These are phyloP conservation scores for Kalmusia sp. DNA, from an alignment of 2,329 filamentous ascomycete genomes.

Conservation along the genomic window DNA sequence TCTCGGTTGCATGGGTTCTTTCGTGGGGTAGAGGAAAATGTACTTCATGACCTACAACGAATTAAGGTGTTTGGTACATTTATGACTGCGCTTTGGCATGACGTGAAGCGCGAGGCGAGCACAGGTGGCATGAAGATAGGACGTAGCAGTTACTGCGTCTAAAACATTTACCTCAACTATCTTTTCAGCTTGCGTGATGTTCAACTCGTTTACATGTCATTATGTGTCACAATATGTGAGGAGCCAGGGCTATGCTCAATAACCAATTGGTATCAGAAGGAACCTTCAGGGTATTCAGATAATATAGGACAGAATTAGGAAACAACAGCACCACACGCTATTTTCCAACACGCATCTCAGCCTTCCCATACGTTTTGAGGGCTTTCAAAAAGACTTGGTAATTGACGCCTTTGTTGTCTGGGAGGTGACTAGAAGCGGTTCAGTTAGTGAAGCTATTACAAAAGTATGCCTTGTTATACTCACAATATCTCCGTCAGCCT, in stretches of 20 bases:
- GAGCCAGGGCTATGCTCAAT: too few species aligned
- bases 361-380: constrained; percentile 82
- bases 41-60: constrained; percentile 50
- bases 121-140: constrained; percentile 37
- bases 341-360: constrained; percentile 84
- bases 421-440: constrained; percentile 51
- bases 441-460: constrained; percentile 15
- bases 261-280: too few species aligned
- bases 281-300: too few species aligned
- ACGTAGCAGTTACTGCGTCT: constrained; percentile 38
- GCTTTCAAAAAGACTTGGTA: constrained; percentile 93
- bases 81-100: constrained; percentile 31
- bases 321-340: constrained; percentile 37
- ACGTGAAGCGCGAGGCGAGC: constrained; percentile 39
- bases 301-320: constrained; percentile 9
- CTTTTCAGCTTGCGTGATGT: not conserved
- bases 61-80: constrained; percentile 49
- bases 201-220: too few species aligned
- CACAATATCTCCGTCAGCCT: constrained; percentile 92
- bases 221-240: too few species aligned
- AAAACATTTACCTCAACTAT: constrained; percentile 14
- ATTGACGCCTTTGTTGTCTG: constrained; percentile 81
- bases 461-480: too few species aligned
- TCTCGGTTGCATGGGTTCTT: constrained; percentile 48
- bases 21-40: constrained; percentile 44